phyloP scores from a whole-genome alignment of 2,329 filamentous ascomycete genomes.

The Pestalotiopsis sp. region DNA sequence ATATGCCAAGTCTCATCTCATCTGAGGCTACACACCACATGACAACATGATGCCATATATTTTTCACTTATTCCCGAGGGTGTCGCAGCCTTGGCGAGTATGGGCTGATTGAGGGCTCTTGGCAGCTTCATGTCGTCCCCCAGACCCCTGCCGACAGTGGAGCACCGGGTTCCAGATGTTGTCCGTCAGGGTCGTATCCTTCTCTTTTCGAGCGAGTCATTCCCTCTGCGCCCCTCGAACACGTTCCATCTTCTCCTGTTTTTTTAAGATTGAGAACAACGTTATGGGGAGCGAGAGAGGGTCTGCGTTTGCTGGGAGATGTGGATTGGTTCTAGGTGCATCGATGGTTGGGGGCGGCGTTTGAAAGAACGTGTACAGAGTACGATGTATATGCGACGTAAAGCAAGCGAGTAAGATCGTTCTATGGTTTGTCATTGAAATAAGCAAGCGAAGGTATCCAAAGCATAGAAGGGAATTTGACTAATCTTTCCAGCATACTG shows the following conservation, averaged over 20 bases:
- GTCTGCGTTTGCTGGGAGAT: neutral
- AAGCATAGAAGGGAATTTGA: too few species aligned
- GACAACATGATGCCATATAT: neutral
- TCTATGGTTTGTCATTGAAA: neutral
- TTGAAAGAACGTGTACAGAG: neutral
- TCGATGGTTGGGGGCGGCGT: neutral
- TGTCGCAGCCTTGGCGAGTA: neutral
- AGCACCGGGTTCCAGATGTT: neutral
- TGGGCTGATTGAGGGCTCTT: constrained; percentile 1
- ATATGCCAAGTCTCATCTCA: neutral
- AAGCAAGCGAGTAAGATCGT: neutral
- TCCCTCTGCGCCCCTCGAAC: neutral
- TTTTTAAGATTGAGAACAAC: neutral
- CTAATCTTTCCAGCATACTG: too few species aligned
- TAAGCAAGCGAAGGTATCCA: too few species aligned
- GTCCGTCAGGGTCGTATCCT: neutral
- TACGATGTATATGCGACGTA: neutral
- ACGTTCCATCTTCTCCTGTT: neutral
- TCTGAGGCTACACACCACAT: neutral
- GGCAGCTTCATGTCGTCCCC: constrained; percentile 4
- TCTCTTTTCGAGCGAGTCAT: neutral
- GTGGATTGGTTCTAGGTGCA: neutral
- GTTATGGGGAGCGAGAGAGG: neutral
- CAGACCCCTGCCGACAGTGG: neutral
- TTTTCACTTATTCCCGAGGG: neutral